Conservation (phyloP, 2,329 filamentous ascomycete genomes). For the Phoma sp. region DNA sequence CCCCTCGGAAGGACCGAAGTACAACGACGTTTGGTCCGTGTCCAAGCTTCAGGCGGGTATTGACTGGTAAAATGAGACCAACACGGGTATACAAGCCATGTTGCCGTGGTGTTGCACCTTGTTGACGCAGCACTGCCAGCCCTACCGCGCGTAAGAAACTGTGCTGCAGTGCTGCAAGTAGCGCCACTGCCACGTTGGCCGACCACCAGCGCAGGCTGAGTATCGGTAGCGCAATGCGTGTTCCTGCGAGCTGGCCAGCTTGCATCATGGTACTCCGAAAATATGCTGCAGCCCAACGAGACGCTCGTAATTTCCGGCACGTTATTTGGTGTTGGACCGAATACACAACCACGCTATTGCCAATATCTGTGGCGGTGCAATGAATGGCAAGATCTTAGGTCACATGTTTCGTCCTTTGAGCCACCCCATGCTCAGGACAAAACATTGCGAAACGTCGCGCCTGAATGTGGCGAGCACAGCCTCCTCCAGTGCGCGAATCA, state of each 20-base stretch:
- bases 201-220: slow-evolving; percentile 40
- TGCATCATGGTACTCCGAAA: slow-evolving; percentile 39
- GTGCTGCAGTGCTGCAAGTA: slow-evolving; percentile 10
- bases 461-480: slow-evolving; percentile 31
- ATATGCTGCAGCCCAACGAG: slow-evolving; percentile 35
- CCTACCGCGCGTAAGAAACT: slow-evolving; percentile 29
- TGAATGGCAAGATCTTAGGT: slow-evolving; percentile 21
- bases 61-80: neutral
- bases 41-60: slow-evolving; percentile 7
- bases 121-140: slow-evolving; percentile 35
- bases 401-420: slow-evolving; percentile 32
- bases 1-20: slow-evolving; percentile 4
- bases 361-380: slow-evolving; percentile 41
- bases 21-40: slow-evolving; percentile 1
- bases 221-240: slow-evolving; percentile 15
- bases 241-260: slow-evolving; percentile 38
- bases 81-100: slow-evolving; percentile 4
- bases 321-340: slow-evolving; percentile 7
- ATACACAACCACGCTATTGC: slow-evolving; percentile 19
- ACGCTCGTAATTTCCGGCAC: slow-evolving; percentile 17
- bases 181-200: slow-evolving; percentile 41
- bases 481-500: slow-evolving; percentile 26
- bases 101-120: slow-evolving; percentile 23
- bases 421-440: slow-evolving; percentile 5
- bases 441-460: slow-evolving; percentile 20